Percentiles rank a stretch among this genome's conserved stretches.
Evolutionary conservation across 306 rosid genomes (phyloP).

Genomic region (Macrotyloma uniflorum): DNA sequence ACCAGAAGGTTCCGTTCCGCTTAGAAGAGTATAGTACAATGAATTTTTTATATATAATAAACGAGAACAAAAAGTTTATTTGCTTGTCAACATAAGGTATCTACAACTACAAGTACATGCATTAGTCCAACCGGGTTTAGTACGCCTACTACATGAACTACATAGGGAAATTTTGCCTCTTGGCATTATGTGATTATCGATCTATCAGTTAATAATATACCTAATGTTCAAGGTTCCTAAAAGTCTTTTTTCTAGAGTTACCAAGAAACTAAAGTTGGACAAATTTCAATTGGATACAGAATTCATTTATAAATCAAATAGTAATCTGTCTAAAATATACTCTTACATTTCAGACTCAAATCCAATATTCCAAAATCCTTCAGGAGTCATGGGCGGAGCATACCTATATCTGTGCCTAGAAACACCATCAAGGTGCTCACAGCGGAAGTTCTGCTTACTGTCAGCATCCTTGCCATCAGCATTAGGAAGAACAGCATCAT

Average conservation of each 20-base stretch:
- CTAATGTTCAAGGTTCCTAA: not conserved
- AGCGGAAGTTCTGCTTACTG: constrained; percentile 57
- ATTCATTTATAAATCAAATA: constrained; percentile 25
- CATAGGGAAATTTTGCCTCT: constrained; percentile 2
- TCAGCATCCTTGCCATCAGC: constrained; percentile 51
- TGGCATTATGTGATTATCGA: constrained; percentile 5
- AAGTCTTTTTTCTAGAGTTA: not conserved
- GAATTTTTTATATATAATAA: not conserved
- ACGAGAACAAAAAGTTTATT: constrained; percentile 13
- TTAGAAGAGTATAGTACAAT: constrained; percentile 13
- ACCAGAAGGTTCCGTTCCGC: not conserved
- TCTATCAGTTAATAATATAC: not conserved
- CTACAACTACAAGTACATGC: not conserved
- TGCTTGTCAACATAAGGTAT: not conserved
- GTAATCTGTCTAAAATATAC: not conserved
- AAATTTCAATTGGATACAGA: constrained; percentile 8
- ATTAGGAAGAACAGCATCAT: constrained; percentile 85
- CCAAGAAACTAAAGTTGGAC: constrained; percentile 8
- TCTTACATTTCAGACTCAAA: constrained; percentile 85
- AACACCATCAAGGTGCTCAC: constrained; percentile 97
- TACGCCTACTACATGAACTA: constrained; percentile 13
- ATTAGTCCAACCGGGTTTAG: not conserved
- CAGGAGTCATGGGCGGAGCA: constrained; percentile 93
- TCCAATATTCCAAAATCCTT: constrained; percentile 99
- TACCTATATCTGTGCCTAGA: constrained; percentile 93